Evolutionary conservation across 176 grass and related monocot genomes (phyloP).

Genomic region (Puccinellia tenuiflora): DNA sequence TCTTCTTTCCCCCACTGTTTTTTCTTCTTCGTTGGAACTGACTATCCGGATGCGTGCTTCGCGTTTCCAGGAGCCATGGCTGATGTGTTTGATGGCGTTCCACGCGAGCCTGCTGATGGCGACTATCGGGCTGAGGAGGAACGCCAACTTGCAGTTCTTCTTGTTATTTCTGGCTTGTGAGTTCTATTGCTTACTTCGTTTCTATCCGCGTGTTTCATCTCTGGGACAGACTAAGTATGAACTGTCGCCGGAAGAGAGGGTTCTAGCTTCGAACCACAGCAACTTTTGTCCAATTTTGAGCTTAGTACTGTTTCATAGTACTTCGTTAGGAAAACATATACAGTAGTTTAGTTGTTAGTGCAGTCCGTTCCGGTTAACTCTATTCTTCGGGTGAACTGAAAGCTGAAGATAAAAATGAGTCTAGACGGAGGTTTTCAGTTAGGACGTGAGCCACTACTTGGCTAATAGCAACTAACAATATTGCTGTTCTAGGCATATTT

Average conservation of each 20-base stretch:
- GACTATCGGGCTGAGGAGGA: constrained; percentile 46
- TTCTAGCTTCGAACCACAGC: neutral
- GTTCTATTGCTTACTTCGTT: constrained; percentile 1
- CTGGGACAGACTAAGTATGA: neutral
- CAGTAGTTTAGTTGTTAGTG: neutral
- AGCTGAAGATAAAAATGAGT: neutral
- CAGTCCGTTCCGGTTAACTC: neutral
- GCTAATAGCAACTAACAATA: neutral
- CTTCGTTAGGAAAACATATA: neutral
- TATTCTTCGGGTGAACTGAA: neutral
- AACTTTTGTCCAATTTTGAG: neutral
- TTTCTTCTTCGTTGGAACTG: neutral
- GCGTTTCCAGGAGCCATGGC: constrained; percentile 59
- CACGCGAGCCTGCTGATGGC: constrained; percentile 42
- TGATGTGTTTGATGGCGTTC: constrained; percentile 57
- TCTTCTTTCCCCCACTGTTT: neutral
- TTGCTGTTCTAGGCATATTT: neutral
- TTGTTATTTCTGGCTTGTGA: constrained; percentile 66
- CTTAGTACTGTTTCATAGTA: neutral
- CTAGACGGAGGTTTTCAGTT: neutral
- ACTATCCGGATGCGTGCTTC: neutral
- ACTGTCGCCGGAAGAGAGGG: neutral
- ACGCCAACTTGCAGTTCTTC: constrained; percentile 48
- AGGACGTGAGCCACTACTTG: neutral
- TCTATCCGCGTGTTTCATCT: neutral